These are phyloP conservation scores for Zychaea mexicana DNA, from an alignment of 371 early-diverging fungal species.

Conservation along the genomic window DNA sequence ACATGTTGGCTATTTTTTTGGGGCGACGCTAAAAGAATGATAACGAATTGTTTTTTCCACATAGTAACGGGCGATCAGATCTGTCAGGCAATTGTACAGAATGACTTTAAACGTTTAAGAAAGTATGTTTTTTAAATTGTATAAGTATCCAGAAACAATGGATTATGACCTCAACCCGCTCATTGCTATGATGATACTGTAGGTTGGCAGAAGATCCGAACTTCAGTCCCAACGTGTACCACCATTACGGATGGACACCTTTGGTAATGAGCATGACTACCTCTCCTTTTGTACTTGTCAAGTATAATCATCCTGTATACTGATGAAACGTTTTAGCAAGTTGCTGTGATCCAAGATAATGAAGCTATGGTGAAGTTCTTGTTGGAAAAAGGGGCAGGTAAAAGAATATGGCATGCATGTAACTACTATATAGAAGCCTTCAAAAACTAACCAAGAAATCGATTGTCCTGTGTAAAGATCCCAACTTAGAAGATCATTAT, in stretches of 20 bases:
- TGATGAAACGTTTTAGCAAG: conserved; percentile 31
- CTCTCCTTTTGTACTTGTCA: background rate
- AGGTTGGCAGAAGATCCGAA: conserved; percentile 50
- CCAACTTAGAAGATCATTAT: conserved; percentile 49
- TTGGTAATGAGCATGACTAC: too few relatives aligned
- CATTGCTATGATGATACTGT: background rate
- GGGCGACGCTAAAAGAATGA: background rate
- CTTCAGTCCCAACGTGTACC: conserved; percentile 47
- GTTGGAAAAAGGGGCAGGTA: conserved; percentile 51
- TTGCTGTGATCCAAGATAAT: conserved; percentile 54
- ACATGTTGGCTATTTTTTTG: background rate
- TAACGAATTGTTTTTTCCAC: too few relatives aligned
- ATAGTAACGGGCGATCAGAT: conserved; percentile 39
- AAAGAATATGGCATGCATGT: too few relatives aligned
- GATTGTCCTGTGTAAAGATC: too few relatives aligned
- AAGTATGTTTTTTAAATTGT: conserved; percentile 20
- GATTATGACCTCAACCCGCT: background rate
- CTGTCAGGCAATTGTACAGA: conserved; percentile 48
- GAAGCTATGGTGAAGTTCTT: conserved; percentile 44
- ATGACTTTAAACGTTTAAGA: conserved; percentile 39
- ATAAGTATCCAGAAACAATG: background rate
- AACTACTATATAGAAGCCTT: too few relatives aligned
- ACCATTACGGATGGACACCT: conserved; percentile 54
- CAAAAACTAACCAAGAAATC: too few relatives aligned
- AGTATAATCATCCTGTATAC: background rate